A percentile compares a stretch with the other conserved stretches of the same genome.
Evolutionary conservation across 768 basidiomycete species (phyloP).

Genomic region (Russula emetica): DNA sequence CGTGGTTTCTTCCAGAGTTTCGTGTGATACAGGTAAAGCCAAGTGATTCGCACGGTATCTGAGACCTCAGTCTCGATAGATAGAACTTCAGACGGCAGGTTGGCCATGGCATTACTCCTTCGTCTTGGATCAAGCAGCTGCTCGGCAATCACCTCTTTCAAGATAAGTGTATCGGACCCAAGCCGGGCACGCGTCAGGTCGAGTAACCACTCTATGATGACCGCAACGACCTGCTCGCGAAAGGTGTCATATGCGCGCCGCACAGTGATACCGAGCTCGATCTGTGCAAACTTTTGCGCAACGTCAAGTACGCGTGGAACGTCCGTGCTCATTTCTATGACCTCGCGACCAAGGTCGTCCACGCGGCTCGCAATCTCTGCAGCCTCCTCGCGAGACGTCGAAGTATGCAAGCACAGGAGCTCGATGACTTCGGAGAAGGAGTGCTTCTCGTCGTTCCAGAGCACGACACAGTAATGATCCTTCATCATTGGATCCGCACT

Average conservation of each 20-base stretch:
- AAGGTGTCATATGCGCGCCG: constrained; percentile 85
- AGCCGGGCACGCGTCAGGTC: constrained; percentile 73
- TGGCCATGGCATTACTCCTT: constrained; percentile 46
- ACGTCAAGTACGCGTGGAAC: constrained; percentile 61
- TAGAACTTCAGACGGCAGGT: constrained; percentile 36
- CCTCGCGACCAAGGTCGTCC: constrained; percentile 77
- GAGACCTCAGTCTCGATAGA: constrained; percentile 38
- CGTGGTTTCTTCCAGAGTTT: constrained; percentile 83
- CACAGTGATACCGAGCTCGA: constrained; percentile 89
- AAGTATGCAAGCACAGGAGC: constrained; percentile 56
- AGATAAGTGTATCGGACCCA: constrained; percentile 58
- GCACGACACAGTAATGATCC: constrained; percentile 73
- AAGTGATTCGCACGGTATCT: constrained; percentile 63
- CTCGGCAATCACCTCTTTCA: constrained; percentile 68
- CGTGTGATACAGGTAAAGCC: constrained; percentile 76
- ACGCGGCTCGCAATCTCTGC: constrained; percentile 51
- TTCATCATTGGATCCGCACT: constrained; percentile 75
- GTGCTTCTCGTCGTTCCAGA: constrained; percentile 99
- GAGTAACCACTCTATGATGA: constrained; percentile 82
- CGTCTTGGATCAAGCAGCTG: constrained; percentile 62
- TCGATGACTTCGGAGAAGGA: constrained; percentile 84
- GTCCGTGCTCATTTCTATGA: constrained; percentile 69
- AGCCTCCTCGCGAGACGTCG: constrained; percentile 54
- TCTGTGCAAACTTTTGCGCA: constrained; percentile 74
- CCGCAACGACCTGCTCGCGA: constrained; percentile 76